Evolutionary conservation across 2,329 filamentous ascomycete species (phyloP).

Genomic region (Neoarthrinium moseri): DNA sequence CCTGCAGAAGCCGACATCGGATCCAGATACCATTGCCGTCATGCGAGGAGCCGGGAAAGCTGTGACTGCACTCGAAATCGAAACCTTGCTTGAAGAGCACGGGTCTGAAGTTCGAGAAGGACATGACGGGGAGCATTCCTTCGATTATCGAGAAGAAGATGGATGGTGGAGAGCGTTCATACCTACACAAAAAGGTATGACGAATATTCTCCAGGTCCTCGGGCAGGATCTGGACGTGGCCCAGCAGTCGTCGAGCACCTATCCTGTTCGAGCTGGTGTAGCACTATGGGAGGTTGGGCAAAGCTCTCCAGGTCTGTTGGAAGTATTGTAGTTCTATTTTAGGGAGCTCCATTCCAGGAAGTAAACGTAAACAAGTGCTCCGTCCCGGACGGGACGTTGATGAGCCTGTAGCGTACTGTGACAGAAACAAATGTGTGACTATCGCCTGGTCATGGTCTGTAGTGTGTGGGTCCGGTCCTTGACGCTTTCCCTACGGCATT

Average conservation of each 20-base stretch:
- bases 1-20: not conserved
- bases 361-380: too few relatives aligned
- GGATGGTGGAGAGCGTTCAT: conserved; percentile 2
- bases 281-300: conserved; percentile 7
- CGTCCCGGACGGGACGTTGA: too few relatives aligned
- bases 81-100: conserved; percentile 1
- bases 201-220: not conserved
- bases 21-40: not conserved
- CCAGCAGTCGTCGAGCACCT: too few relatives aligned
- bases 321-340: not conserved
- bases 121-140: conserved; percentile 1
- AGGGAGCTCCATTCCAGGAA: too few relatives aligned
- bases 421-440: too few relatives aligned
- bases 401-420: too few relatives aligned
- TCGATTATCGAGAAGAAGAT: conserved; percentile 3
- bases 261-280: not conserved
- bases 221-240: not conserved
- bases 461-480: too few relatives aligned
- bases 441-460: not conserved
- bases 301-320: not conserved
- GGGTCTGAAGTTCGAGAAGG: not conserved
- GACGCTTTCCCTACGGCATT: too few relatives aligned
- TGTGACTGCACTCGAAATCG: not conserved
- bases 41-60: not conserved
- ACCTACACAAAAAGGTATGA: not conserved